These are phyloP conservation scores for Colletotrichum gloeosporioides DNA, from an alignment of 2,329 filamentous ascomycete genomes.

Conservation along the genomic window DNA sequence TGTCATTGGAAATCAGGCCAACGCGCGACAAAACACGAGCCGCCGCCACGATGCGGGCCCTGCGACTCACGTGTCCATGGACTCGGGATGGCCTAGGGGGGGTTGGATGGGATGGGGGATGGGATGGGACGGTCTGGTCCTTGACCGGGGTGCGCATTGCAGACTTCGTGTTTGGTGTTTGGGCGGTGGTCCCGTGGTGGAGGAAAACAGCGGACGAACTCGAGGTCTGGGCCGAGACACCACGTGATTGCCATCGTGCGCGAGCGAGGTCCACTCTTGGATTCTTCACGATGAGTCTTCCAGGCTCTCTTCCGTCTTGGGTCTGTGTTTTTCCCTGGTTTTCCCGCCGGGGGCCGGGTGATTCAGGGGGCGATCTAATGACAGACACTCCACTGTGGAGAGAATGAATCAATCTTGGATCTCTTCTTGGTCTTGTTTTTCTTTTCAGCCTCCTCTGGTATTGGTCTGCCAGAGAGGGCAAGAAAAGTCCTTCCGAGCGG, in stretches of 20 bases:
- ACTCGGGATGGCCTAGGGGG: background rate
- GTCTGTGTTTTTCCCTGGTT: background rate
- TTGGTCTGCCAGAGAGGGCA: background rate
- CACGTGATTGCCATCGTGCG: conserved; percentile 2
- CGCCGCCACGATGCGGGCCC: background rate
- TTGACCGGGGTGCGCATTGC: background rate
- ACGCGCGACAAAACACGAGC: background rate
- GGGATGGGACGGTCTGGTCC: background rate
- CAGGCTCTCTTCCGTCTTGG: background rate
- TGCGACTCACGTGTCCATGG: background rate
- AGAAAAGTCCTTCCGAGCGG: conserved; percentile 6
- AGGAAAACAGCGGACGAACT: background rate
- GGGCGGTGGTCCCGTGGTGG: background rate
- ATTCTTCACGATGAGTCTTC: background rate
- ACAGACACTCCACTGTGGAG: conserved; percentile 14
- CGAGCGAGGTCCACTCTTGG: background rate
- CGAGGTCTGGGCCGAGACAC: background rate
- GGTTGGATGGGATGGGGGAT: background rate
- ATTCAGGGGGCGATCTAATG: background rate
- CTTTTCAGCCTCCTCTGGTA: background rate
- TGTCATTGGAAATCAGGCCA: background rate
- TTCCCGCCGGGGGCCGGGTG: background rate
- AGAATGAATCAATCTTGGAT: background rate
- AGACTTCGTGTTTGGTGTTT: background rate
- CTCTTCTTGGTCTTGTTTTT: background rate